Conservation (phyloP, 441 rosid genomes). For the Adansonia gregorii region DNA sequence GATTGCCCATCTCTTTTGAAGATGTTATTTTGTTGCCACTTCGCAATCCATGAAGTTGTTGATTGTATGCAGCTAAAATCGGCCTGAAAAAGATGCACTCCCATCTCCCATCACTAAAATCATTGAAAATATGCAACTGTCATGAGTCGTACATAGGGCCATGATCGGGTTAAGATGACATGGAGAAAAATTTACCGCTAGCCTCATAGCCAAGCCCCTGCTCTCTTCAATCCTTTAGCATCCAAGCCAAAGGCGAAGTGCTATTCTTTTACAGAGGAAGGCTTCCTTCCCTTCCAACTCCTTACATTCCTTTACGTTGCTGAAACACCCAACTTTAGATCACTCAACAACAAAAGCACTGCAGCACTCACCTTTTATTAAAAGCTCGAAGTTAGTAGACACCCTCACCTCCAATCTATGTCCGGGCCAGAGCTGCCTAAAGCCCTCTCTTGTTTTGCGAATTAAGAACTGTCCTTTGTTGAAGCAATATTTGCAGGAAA, state of each 20-base stretch:
- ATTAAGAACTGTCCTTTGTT: constrained; percentile 14
- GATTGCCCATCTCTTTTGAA: neutral
- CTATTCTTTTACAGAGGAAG: neutral
- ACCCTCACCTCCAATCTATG: constrained; percentile 16
- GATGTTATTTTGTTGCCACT: neutral
- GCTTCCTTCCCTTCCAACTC: neutral
- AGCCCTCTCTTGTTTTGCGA: neutral
- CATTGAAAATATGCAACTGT: too few species aligned
- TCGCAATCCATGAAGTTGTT: neutral
- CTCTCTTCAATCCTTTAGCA: neutral
- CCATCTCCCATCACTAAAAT: too few species aligned
- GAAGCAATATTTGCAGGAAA: constrained; percentile 7
- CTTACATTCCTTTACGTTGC: neutral
- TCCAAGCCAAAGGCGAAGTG: constrained; percentile 5
- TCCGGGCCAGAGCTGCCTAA: constrained; percentile 15
- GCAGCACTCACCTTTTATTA: neutral
- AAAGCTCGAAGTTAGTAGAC: constrained; percentile 2
- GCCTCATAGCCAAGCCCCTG: neutral
- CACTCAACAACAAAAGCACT: constrained; percentile 11
- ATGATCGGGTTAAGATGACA: too few species aligned
- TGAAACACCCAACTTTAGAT: constrained; percentile 9
- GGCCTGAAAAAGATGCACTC: too few species aligned
- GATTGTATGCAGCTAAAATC: too few species aligned
- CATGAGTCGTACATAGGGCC: too few species aligned
- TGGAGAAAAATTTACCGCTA: neutral